phyloP scores from a whole-genome alignment of 345 rosid species.

The Acer saccharum region DNA sequence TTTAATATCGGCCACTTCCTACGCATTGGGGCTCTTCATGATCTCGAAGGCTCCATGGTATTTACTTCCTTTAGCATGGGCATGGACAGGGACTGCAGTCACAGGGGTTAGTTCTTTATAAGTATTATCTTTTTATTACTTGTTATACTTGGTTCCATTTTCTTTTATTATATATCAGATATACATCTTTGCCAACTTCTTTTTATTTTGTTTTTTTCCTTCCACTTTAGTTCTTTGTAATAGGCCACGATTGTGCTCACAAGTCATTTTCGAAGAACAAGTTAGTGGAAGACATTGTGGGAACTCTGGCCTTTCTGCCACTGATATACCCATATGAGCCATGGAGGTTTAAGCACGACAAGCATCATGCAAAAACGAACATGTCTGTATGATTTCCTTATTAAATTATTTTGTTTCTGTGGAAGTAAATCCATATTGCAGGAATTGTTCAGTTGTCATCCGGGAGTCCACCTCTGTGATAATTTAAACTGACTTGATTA shows the following conservation, averaged over 20 bases:
- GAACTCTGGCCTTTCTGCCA: constrained; percentile 88
- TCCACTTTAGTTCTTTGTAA: constrained; percentile 78
- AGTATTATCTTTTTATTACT: neutral
- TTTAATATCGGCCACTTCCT: constrained; percentile 75
- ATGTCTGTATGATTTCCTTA: constrained; percentile 47
- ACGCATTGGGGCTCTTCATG: constrained; percentile 78
- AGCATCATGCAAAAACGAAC: constrained; percentile 96
- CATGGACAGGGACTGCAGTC: constrained; percentile 93
- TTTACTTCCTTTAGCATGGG: constrained; percentile 95
- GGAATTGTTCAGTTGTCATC: neutral
- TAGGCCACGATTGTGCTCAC: constrained; percentile 99
- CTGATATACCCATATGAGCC: constrained; percentile 94
- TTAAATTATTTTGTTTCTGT: constrained; percentile 11
- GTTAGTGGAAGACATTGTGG: constrained; percentile 86
- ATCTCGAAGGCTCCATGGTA: constrained; percentile 92
- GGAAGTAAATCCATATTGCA: neutral
- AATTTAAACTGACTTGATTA: neutral
- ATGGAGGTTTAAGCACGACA: constrained; percentile 95
- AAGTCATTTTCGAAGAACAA: constrained; percentile 91
- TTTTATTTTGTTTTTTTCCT: constrained; percentile 19
- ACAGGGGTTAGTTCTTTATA: constrained; percentile 65
- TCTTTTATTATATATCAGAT: neutral
- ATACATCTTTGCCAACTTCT: constrained; percentile 19
- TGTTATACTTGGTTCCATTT: constrained; percentile 1
- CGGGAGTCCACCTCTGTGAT: neutral